These are phyloP conservation scores for Cordyceps javanica DNA, from an alignment of 2,329 filamentous ascomycete genomes.

Conservation along the genomic window DNA sequence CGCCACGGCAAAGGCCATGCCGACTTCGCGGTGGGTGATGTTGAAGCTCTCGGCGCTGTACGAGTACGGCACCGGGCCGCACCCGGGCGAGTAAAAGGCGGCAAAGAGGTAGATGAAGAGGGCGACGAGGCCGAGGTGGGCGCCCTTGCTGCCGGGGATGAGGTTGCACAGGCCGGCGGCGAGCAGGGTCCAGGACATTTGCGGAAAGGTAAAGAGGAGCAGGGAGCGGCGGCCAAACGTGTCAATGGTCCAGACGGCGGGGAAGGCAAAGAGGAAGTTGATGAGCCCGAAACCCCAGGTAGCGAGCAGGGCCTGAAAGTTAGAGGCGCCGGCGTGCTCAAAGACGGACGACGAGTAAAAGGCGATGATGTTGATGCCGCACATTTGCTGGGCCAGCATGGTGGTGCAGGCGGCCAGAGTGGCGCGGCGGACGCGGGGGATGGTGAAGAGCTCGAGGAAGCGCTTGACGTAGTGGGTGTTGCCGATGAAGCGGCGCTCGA, in stretches of 20 bases:
- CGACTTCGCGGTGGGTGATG: constrained; percentile 63
- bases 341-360: constrained; percentile 68
- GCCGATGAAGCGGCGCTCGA: constrained; percentile 47
- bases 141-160: constrained; percentile 34
- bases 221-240: constrained; percentile 49
- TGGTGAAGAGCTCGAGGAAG: constrained; percentile 60
- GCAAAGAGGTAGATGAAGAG: constrained; percentile 53
- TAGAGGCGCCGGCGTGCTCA: constrained; percentile 47
- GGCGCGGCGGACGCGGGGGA: constrained; percentile 64
- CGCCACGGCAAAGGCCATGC: constrained; percentile 64
- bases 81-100: constrained; percentile 45
- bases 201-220: constrained; percentile 36
- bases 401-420: constrained; percentile 71
- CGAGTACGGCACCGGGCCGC: constrained; percentile 62
- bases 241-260: constrained; percentile 54
- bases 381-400: constrained; percentile 74
- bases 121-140: constrained; percentile 40
- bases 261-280: constrained; percentile 53
- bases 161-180: constrained; percentile 43
- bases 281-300: constrained; percentile 53
- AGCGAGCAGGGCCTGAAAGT: constrained; percentile 51
- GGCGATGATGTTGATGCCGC: constrained; percentile 65
- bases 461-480: constrained; percentile 54
- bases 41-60: constrained; percentile 67
- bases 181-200: constrained; percentile 36